phyloP scores from a whole-genome alignment of 352 stramenopile genomes.

The Bremia lactucae region DNA sequence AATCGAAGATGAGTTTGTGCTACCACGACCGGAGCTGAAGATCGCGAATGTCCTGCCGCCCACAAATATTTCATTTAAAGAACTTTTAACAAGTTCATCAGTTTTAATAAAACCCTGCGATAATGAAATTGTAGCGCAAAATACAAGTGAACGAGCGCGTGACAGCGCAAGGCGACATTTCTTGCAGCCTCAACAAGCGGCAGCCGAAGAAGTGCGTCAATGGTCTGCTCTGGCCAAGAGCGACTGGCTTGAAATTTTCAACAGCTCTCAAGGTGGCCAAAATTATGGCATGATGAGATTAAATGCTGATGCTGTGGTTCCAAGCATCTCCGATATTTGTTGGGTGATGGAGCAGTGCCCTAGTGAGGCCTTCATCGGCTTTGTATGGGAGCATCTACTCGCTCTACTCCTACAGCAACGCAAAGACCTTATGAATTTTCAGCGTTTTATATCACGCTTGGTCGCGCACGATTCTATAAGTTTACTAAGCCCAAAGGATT shows the following conservation, averaged over 20 bases:
- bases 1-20: constrained; percentile 40
- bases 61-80: constrained; percentile 15
- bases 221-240: constrained; percentile 29
- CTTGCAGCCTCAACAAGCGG: constrained; percentile 14
- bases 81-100: constrained; percentile 6
- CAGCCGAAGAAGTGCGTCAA: constrained; percentile 6
- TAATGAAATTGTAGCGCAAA: background rate
- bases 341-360: constrained; percentile 29
- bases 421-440: background rate
- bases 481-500: constrained; percentile 33
- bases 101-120: background rate
- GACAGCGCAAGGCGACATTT: constrained; percentile 23
- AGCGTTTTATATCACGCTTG: constrained; percentile 19
- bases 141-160: background rate
- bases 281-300: constrained; percentile 1
- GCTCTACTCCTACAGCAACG: constrained; percentile 19
- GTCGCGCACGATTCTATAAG: constrained; percentile 21
- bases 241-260: constrained; percentile 34
- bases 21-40: constrained; percentile 30
- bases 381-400: constrained; percentile 49
- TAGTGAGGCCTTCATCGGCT: constrained; percentile 29
- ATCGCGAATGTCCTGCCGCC: constrained; percentile 30
- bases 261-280: constrained; percentile 7
- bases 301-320: background rate
- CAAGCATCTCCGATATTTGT: constrained; percentile 15